Base-by-base conservation (phyloP, 306 rosid species). In the Oxytropis ochrocephala region DNA sequence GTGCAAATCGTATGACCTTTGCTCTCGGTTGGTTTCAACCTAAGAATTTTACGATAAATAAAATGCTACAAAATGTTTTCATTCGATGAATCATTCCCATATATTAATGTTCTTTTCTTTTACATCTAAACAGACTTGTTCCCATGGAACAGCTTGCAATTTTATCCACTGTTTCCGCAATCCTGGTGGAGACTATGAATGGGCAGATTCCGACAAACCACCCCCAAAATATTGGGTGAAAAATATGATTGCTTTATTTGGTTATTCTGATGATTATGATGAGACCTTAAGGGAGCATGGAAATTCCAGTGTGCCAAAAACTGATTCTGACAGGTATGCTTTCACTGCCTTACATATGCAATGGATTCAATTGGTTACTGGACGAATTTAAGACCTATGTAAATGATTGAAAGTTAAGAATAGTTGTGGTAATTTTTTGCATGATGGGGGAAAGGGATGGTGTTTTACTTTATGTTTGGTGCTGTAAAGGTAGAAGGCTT, bases 111-210 rank as follows among this genome's bases (percentile, higher is more conserved):
- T 53, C 67, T 39, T 49, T 13, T 14, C 49, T 8, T 69, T 76
- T 67, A 39, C 46, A 75, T 66, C 68, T 64, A 59, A 43, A 63
- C 90, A 93, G 98, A 85, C 96, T 8, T 93, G 98, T 78, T 90
- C 96, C 56, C 94, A 50, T 70, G 97, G 98, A 79, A 84, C 89
- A 19, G 86, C 97, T 21, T 93, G 97, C 88, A 93, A 93, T 82
- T 93, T 93, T 79, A 93, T 93, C 73, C 98, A 93, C 74, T 88
- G 97, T 83, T 88, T 93, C 77, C 88, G 77, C 41, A 93, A 93
- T 86, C 98, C 98, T 77, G 93, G 98, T 16, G 90, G 91, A 42
- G 94, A 93, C 72, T 93, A 93, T 85, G 97, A 85, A 81, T 93
- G 98, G 98, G 97, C 94, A 36, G 96, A 93, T 79, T 74, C 80